These are phyloP conservation scores for Mycena olivaceomarginata DNA, from an alignment of 768 basidiomycete species.

Conservation along the genomic window DNA sequence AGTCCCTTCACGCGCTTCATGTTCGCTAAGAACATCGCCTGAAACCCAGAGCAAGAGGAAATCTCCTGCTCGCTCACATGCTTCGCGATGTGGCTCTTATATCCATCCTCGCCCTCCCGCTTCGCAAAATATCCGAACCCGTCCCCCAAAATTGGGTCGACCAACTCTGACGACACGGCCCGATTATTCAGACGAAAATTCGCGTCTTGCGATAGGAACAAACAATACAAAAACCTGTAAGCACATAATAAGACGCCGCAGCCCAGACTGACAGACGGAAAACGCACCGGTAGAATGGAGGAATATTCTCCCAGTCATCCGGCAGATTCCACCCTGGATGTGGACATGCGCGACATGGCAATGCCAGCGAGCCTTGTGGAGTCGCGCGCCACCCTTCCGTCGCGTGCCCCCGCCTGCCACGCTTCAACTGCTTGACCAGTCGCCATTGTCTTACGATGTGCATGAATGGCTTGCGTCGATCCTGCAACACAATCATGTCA, in stretches of 20 bases:
- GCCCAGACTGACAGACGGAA: too few species aligned
- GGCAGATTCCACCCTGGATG: not conserved
- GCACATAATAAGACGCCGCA: too few species aligned
- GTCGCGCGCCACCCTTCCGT: not conserved
- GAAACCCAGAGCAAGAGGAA: not conserved
- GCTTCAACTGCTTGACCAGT: not conserved
- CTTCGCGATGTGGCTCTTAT: not conserved
- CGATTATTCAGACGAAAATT: not conserved
- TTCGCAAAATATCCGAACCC: not conserved
- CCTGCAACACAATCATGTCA: not conserved
- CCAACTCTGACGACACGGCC: not conserved
- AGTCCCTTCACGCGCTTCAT: not conserved
- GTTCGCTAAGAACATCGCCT: not conserved
- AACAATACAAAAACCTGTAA: not conserved
- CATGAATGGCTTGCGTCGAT: not conserved
- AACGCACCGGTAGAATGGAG: not conserved
- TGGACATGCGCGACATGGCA: too few species aligned
- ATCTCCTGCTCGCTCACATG: not conserved
- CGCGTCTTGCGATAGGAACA: not conserved
- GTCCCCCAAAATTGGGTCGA: not conserved
- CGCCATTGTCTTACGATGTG: not conserved
- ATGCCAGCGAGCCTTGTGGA: not conserved
- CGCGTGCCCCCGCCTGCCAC: not conserved
- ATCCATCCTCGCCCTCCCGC: not conserved
- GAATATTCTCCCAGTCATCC: not conserved